Conservation (phyloP, 2,329 filamentous ascomycete species). For the Penicillium sp. region DNA sequence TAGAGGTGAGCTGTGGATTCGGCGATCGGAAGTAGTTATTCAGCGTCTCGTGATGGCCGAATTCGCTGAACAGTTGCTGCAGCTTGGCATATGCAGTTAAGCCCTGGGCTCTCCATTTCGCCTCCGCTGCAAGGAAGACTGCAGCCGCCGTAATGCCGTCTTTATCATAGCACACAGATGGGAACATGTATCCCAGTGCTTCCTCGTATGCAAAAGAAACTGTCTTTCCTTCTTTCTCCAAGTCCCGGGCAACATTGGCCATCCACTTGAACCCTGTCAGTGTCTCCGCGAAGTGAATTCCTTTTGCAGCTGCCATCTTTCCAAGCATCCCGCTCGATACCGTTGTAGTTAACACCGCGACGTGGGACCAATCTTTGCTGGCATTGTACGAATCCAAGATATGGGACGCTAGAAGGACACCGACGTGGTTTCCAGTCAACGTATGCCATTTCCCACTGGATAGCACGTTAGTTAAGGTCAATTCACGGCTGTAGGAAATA, state of each 20-base stretch:
- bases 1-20: constrained; percentile 50
- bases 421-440: constrained; percentile 65
- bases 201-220: constrained; percentile 63
- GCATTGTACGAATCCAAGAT: constrained; percentile 49
- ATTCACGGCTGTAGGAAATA: neutral
- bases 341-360: constrained; percentile 61
- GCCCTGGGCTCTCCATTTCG: constrained; percentile 51
- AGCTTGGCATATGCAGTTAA: constrained; percentile 59
- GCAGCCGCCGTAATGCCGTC: constrained; percentile 62
- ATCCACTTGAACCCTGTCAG: constrained; percentile 69
- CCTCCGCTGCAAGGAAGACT: constrained; percentile 57
- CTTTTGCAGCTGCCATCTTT: constrained; percentile 54
- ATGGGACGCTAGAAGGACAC: constrained; percentile 58
- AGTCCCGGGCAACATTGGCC: constrained; percentile 57
- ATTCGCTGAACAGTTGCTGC: constrained; percentile 55
- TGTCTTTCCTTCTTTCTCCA: constrained; percentile 50
- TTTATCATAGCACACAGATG: constrained; percentile 61
- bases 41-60: constrained; percentile 61
- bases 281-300: constrained; percentile 59
- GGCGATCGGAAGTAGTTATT: constrained; percentile 65
- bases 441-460: constrained; percentile 55
- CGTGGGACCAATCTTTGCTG: constrained; percentile 35
- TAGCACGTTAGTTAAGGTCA: constrained; percentile 1
- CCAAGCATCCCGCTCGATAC: constrained; percentile 64
- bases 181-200: constrained; percentile 66